A percentile compares a stretch with the other conserved stretches of the same genome.
Conservation (phyloP, 495 filamentous ascomycete species). For the Hypoxylon cercidicola region DNA sequence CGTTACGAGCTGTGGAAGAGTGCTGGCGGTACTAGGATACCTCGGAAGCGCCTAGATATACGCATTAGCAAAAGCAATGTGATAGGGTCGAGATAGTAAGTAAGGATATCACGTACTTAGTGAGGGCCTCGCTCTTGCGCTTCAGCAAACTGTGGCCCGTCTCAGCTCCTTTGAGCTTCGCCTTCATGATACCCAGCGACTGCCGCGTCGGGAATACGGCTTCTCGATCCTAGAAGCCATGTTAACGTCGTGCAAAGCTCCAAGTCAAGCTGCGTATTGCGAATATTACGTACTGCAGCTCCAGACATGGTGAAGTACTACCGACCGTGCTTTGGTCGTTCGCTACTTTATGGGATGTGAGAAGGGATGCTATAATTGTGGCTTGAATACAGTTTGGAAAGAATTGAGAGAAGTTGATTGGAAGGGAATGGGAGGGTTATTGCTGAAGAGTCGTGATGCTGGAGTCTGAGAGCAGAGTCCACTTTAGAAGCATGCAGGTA, state of each 20-base stretch:
- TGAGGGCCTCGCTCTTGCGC: slow-evolving; percentile 92
- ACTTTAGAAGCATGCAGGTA: slow-evolving; percentile 3
- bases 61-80: slow-evolving; percentile 20
- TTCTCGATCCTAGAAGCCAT: slow-evolving; percentile 74
- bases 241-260: slow-evolving; percentile 28
- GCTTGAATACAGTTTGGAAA: background rate
- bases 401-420: slow-evolving; percentile 6
- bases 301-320: slow-evolving; percentile 65
- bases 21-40: slow-evolving; percentile 53
- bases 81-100: slow-evolving; percentile 14
- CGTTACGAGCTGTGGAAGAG: background rate
- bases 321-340: background rate
- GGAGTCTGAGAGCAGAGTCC: background rate
- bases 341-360: background rate
- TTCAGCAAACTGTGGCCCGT: slow-evolving; percentile 88
- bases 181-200: slow-evolving; percentile 96
- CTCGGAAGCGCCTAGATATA: slow-evolving; percentile 79
- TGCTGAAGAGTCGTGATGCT: slow-evolving; percentile 20
- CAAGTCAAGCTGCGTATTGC: slow-evolving; percentile 1
- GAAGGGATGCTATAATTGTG: background rate
- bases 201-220: slow-evolving; percentile 98
- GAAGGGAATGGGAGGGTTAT: slow-evolving; percentile 1
- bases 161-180: slow-evolving; percentile 97
- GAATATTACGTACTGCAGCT: slow-evolving; percentile 61
- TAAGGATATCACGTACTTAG: slow-evolving; percentile 67